Evolutionary conservation across 352 stramenopile species (phyloP).

Genomic region (Globisporangium rhizosaccharum): DNA sequence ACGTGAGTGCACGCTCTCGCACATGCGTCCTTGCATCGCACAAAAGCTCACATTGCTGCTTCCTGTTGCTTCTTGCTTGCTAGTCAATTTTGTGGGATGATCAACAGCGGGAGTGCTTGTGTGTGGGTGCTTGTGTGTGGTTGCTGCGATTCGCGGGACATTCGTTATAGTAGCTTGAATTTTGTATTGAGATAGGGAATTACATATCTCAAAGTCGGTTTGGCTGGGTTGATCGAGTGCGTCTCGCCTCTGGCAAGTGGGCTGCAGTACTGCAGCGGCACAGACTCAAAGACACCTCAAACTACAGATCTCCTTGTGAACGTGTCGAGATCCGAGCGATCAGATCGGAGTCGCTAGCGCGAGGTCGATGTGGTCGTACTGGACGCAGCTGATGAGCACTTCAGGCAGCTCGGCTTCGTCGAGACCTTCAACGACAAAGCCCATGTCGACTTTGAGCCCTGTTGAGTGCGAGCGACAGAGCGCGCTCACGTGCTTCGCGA

Average conservation of each 20-base stretch:
- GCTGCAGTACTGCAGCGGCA: too few species aligned
- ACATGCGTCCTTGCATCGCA: not conserved
- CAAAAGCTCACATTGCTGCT: too few species aligned
- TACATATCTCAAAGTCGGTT: too few species aligned
- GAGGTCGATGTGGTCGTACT: conserved; percentile 77
- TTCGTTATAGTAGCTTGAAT: too few species aligned
- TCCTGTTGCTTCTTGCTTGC: too few species aligned
- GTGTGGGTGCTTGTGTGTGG: too few species aligned
- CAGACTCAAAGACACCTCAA: too few species aligned
- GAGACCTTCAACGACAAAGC: conserved; percentile 74
- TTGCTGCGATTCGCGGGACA: too few species aligned
- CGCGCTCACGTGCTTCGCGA: conserved; percentile 74
- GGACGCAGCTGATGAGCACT: conserved; percentile 68
- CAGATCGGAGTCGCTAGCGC: conserved; percentile 43
- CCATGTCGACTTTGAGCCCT: conserved; percentile 68
- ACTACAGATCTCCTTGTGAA: not conserved
- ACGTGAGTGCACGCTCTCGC: not conserved
- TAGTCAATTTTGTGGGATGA: too few species aligned
- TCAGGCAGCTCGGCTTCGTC: conserved; percentile 69
- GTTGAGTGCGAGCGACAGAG: conserved; percentile 67
- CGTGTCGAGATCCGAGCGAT: not conserved
- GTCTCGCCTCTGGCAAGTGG: not conserved
- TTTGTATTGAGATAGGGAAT: too few species aligned
- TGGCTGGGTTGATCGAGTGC: not conserved
- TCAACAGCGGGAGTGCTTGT: too few species aligned